phyloP scores from a whole-genome alignment of 345 rosid genomes.

The Boechera divaricarpa region DNA sequence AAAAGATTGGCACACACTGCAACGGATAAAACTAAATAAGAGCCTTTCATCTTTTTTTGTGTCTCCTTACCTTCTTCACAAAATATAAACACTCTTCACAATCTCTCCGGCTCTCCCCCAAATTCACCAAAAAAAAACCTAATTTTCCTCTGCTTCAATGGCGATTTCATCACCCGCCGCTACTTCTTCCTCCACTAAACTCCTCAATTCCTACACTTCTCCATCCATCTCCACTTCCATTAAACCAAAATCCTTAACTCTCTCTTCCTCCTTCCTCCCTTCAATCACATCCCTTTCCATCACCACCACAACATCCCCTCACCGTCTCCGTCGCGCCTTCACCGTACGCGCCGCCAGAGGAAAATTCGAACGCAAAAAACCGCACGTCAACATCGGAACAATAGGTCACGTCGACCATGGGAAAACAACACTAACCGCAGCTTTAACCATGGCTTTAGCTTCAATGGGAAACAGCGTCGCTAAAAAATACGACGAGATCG shows the following conservation, averaged over 20 bases:
- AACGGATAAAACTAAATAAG: constrained; percentile 32
- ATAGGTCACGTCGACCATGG: constrained; percentile 80
- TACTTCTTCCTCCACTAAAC: constrained; percentile 49
- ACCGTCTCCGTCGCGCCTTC: constrained; percentile 34
- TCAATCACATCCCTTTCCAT: constrained; percentile 41
- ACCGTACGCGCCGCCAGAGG: constrained; percentile 73
- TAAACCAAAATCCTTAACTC: constrained; percentile 49
- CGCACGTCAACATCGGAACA: constrained; percentile 79
- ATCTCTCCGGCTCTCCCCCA: constrained; percentile 4
- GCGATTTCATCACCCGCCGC: constrained; percentile 61
- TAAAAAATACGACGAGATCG: constrained; percentile 78
- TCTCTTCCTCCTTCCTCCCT: constrained; percentile 65
- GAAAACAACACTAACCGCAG: constrained; percentile 75
- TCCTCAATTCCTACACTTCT: constrained; percentile 44
- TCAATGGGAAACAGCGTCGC: constrained; percentile 60
- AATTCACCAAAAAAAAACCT: constrained; percentile 18
- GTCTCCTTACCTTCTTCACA: constrained; percentile 11
- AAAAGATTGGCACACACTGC: background rate
- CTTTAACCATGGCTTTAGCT: constrained; percentile 76
- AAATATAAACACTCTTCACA: background rate
- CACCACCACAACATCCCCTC: constrained; percentile 37
- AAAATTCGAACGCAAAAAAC: constrained; percentile 82
- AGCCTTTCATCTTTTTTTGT: constrained; percentile 18
- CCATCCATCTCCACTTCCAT: constrained; percentile 26
- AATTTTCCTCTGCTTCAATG: constrained; percentile 41